Percentiles rank a stretch among this genome's conserved stretches.
phyloP scores from a whole-genome alignment of 495 filamentous ascomycete genomes.

The Talaromyces ruber region DNA sequence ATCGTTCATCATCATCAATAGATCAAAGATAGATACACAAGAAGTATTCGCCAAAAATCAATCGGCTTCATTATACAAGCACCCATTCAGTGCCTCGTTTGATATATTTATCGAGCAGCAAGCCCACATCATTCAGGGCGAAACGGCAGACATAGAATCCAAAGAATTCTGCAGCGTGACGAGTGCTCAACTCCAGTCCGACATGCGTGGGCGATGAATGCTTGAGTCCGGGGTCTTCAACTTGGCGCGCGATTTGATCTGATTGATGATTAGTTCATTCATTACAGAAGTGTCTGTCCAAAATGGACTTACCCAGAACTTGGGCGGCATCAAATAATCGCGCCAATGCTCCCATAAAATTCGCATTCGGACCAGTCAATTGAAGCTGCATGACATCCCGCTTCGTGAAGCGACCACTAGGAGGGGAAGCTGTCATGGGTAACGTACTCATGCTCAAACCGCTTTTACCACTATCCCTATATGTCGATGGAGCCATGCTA shows the following conservation, averaged over 20 bases:
- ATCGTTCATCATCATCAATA: slow-evolving; percentile 11
- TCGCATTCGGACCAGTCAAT: slow-evolving; percentile 75
- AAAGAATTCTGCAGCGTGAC: slow-evolving; percentile 96
- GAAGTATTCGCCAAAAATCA: slow-evolving; percentile 4
- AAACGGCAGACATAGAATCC: slow-evolving; percentile 95
- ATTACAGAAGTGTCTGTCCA: slow-evolving; percentile 5
- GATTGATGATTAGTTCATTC: slow-evolving; percentile 10
- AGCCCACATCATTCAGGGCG: slow-evolving; percentile 69
- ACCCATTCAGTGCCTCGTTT: slow-evolving; percentile 97
- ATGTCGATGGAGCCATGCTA: slow-evolving; percentile 4
- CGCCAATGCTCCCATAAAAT: slow-evolving; percentile 87
- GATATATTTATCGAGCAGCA: slow-evolving; percentile 94
- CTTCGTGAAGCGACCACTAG: slow-evolving; percentile 51
- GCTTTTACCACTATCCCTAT: slow-evolving; percentile 49
- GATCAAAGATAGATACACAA: slow-evolving; percentile 16
- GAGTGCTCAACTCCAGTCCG: slow-evolving; percentile 83
- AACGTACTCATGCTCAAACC: slow-evolving; percentile 58
- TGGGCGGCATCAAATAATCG: slow-evolving; percentile 91
- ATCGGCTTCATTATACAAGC: slow-evolving; percentile 34
- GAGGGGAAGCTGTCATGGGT: slow-evolving; percentile 66
- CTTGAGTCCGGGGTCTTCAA: slow-evolving; percentile 84
- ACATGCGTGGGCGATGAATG: slow-evolving; percentile 81
- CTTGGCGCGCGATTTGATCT: slow-evolving; percentile 96
- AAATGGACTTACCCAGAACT: slow-evolving; percentile 64
- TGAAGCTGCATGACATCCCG: slow-evolving; percentile 59